A percentile compares a stretch with the other conserved stretches of the same genome.
phyloP scores from a whole-genome alignment of 768 basidiomycete genomes.

The Chalciporus pseudorubinellus region DNA sequence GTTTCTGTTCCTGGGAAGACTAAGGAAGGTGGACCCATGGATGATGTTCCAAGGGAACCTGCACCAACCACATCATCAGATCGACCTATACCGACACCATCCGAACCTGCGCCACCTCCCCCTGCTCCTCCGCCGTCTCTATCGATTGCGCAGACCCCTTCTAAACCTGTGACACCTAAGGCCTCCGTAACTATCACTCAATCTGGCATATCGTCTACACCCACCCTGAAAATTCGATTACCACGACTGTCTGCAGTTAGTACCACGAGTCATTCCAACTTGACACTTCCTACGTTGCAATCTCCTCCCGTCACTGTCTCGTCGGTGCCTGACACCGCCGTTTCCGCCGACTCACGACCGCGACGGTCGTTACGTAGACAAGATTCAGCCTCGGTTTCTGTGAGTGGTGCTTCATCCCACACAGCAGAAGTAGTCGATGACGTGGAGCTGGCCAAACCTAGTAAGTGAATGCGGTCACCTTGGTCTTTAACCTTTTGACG shows the following conservation, averaged over 20 bases:
- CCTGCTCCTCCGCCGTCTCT: slow-evolving; percentile 6
- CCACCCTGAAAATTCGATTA: slow-evolving; percentile 34
- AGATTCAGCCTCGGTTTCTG: slow-evolving; percentile 30
- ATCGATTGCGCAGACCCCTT: slow-evolving; percentile 6
- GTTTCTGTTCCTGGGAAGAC: slow-evolving; percentile 10
- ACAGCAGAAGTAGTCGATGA: slow-evolving; percentile 30
- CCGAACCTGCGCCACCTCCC: slow-evolving; percentile 11
- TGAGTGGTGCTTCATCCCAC: slow-evolving; percentile 32
- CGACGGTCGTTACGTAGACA: slow-evolving; percentile 28
- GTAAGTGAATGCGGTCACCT: slow-evolving; percentile 16
- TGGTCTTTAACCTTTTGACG: background rate
- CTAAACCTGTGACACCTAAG: slow-evolving; percentile 32
- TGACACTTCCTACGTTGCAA: slow-evolving; percentile 17
- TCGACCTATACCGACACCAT: slow-evolving; percentile 12
- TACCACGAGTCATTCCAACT: slow-evolving; percentile 22
- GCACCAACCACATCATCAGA: slow-evolving; percentile 12
- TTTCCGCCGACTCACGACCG: slow-evolving; percentile 24
- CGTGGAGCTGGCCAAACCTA: slow-evolving; percentile 24
- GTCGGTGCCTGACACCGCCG: slow-evolving; percentile 21
- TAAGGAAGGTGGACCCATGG: slow-evolving; percentile 15
- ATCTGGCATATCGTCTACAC: slow-evolving; percentile 30
- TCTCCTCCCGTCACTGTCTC: slow-evolving; percentile 21
- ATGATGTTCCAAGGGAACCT: slow-evolving; percentile 10
- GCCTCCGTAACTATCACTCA: slow-evolving; percentile 36
- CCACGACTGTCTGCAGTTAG: slow-evolving; percentile 33